Conservation (phyloP, 192 early-diverging fungal species). For the Coemansia guatemalensis region DNA sequence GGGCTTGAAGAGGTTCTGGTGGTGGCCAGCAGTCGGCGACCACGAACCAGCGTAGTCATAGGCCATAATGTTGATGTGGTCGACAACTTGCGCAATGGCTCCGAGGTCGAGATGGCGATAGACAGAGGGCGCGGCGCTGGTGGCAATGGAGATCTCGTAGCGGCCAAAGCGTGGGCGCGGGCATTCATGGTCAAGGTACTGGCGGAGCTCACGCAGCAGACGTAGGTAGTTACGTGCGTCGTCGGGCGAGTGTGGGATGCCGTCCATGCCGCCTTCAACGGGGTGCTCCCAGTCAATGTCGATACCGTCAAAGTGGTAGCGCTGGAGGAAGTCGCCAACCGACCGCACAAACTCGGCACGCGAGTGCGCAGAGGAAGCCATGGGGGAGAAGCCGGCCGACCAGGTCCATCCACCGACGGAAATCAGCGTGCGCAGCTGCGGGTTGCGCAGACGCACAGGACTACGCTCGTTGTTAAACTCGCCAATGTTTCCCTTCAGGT, state of each 20-base stretch:
- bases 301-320: conserved; percentile 55
- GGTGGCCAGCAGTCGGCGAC: conserved; percentile 74
- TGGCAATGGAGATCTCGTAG: conserved; percentile 68
- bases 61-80: conserved; percentile 90
- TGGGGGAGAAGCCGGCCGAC: conserved; percentile 68
- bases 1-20: conserved; percentile 76
- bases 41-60: conserved; percentile 78
- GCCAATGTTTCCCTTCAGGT: conserved; percentile 61
- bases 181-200: conserved; percentile 57
- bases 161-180: conserved; percentile 41
- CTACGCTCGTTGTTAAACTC: conserved; percentile 61
- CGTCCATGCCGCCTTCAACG: conserved; percentile 61
- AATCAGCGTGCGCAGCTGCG: conserved; percentile 66
- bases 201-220: conserved; percentile 72
- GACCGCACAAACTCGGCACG: conserved; percentile 63
- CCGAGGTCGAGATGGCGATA: conserved; percentile 63
- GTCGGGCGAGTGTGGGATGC: conserved; percentile 59
- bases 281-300: conserved; percentile 85
- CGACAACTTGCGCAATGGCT: conserved; percentile 65
- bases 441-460: conserved; percentile 55
- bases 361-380: conserved; percentile 54
- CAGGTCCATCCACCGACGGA: conserved; percentile 80
- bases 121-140: conserved; percentile 62
- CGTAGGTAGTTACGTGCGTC: conserved; percentile 80
- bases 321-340: conserved; percentile 43